phyloP scores from a whole-genome alignment of 805 yeast species.

The Zygotorulaspora chibaensis region DNA sequence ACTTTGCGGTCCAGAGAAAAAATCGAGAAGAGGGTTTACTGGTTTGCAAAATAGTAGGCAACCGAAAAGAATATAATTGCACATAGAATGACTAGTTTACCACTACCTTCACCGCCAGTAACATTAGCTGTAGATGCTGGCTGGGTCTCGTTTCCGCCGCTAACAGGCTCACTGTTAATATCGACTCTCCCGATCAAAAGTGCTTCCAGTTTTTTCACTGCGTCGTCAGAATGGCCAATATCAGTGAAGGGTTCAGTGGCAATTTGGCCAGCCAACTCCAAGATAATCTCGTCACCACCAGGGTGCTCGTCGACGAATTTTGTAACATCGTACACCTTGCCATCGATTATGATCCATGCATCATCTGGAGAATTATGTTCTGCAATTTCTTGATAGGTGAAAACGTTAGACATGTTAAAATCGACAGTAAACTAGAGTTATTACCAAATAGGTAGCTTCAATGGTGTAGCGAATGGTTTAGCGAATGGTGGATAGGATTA shows the following conservation, averaged over 20 bases:
- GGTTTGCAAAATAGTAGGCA: slow-evolving; percentile 26
- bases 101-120: slow-evolving; percentile 59
- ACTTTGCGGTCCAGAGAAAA: background rate
- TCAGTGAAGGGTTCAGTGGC: slow-evolving; percentile 82
- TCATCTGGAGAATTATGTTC: slow-evolving; percentile 71
- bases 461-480: too few species aligned
- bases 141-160: slow-evolving; percentile 24
- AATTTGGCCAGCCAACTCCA: slow-evolving; percentile 78
- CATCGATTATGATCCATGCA: slow-evolving; percentile 80
- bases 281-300: slow-evolving; percentile 79
- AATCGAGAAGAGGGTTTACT: slow-evolving; percentile 3
- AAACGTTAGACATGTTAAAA: slow-evolving; percentile 43
- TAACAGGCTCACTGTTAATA: slow-evolving; percentile 45
- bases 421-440: background rate
- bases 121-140: slow-evolving; percentile 38
- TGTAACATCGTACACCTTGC: slow-evolving; percentile 82
- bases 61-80: slow-evolving; percentile 43
- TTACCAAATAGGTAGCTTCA: too few species aligned
- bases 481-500: too few species aligned
- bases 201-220: slow-evolving; percentile 67
- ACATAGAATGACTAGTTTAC: slow-evolving; percentile 79
- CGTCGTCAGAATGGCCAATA: slow-evolving; percentile 97
- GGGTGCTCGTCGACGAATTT: slow-evolving; percentile 52
- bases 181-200: slow-evolving; percentile 77
- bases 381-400: slow-evolving; percentile 63